Conservation (phyloP, 1,284 basidiomycete species). For the Stygiomarasmius scandens region DNA sequence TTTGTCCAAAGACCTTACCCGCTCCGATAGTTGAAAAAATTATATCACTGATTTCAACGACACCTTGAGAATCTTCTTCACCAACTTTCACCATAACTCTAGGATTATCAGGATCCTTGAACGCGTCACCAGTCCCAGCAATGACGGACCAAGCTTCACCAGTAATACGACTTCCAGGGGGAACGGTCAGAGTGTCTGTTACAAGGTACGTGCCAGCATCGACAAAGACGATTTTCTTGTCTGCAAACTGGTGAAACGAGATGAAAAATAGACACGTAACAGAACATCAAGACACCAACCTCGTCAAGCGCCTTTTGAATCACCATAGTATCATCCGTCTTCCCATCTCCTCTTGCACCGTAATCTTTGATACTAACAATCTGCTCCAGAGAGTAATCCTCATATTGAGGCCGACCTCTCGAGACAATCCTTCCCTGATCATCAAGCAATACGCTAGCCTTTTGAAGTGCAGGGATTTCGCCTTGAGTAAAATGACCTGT, state of each 20-base stretch:
- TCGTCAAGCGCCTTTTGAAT: slow-evolving; percentile 62
- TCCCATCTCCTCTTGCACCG: slow-evolving; percentile 76
- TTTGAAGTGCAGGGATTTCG: slow-evolving; percentile 47
- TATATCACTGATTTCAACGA: slow-evolving; percentile 47
- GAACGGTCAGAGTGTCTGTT: slow-evolving; percentile 70
- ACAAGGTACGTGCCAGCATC: slow-evolving; percentile 77
- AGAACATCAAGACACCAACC: slow-evolving; percentile 40
- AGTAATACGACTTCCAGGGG: slow-evolving; percentile 68
- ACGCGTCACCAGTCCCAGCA: slow-evolving; percentile 63
- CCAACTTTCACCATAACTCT: slow-evolving; percentile 62
- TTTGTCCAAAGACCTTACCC: too few relatives aligned
- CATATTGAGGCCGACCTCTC: slow-evolving; percentile 71
- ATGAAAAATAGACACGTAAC: not conserved
- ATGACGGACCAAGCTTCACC: slow-evolving; percentile 81
- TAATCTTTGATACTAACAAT: slow-evolving; percentile 70
- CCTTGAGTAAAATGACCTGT: slow-evolving; percentile 52
- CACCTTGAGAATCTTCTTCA: slow-evolving; percentile 47
- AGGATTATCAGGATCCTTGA: slow-evolving; percentile 59
- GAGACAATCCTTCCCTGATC: slow-evolving; percentile 63
- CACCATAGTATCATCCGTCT: slow-evolving; percentile 74
- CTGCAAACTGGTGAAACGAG: slow-evolving; percentile 50
- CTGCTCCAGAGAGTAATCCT: slow-evolving; percentile 58
- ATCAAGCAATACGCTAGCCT: slow-evolving; percentile 60
- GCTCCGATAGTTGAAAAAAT: too few relatives aligned
- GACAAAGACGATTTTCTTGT: slow-evolving; percentile 79